These are phyloP conservation scores for Coemansia sp. DNA, from an alignment of 192 early-diverging fungal species.

Conservation along the genomic window DNA sequence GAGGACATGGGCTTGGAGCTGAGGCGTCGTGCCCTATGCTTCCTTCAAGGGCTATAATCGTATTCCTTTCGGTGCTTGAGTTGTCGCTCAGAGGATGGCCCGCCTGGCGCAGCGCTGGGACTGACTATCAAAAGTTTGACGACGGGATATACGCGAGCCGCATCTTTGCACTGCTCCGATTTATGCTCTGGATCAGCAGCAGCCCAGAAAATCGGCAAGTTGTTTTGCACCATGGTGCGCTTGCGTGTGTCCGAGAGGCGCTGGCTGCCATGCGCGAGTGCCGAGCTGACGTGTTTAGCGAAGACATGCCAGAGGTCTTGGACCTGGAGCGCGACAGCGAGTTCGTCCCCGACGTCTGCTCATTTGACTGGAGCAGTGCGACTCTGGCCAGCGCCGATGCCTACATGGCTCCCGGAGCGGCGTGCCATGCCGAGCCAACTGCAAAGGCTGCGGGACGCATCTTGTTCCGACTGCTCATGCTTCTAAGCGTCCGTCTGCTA, in stretches of 20 bases:
- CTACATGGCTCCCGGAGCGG: not conserved
- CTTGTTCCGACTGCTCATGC: conserved; percentile 18
- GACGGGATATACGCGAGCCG: not conserved
- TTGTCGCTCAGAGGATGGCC: conserved; percentile 6
- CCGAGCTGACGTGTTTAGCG: conserved; percentile 16
- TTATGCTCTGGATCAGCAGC: conserved; percentile 16
- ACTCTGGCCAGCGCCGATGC: not conserved
- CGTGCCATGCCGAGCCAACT: not conserved
- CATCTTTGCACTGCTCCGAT: conserved; percentile 20
- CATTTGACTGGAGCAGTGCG: conserved; percentile 18
- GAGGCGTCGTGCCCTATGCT: conserved; percentile 6
- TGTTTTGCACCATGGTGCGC: conserved; percentile 26
- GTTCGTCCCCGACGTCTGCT: conserved; percentile 19
- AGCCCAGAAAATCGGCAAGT: conserved; percentile 22
- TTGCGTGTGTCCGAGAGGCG: not conserved
- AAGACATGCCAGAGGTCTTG: not conserved
- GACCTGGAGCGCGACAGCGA: not conserved
- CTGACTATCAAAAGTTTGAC: not conserved
- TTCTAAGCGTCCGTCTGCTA: conserved; percentile 15
- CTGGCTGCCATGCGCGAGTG: conserved; percentile 14
- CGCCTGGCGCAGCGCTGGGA: conserved; percentile 4
- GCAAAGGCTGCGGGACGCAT: not conserved
- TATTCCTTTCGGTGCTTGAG: not conserved
- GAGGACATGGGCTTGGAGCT: not conserved
- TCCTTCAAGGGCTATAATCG: conserved; percentile 16